Evolutionary conservation across 495 filamentous ascomycete species (phyloP), one percentile per base, ranked within the genome.

Genomic region (Penicillium egyptiacum): DNA sequence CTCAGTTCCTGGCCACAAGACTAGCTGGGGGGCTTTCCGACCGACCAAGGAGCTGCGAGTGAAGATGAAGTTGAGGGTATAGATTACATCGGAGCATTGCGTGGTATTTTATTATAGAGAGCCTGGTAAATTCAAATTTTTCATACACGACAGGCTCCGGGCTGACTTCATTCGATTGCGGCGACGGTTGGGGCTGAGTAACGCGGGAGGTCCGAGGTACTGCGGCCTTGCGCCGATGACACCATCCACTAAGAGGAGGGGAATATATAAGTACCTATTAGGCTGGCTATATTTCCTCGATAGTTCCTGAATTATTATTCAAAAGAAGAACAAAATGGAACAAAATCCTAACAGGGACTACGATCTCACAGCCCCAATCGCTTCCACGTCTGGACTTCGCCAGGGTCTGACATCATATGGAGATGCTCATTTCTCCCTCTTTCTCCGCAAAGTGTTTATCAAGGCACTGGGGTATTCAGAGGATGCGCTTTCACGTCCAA

Each of bases 361-460:
- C 56, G 75, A 85, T 63, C 76, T 86, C 10, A 62, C 66, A 9
- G 72, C 57, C 0, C 76, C 81, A 10, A 73, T 86, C 40, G 64
- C 72, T 40, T 66, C 81, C 25, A 72, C 66, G 5, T 68, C 71
- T 12, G 86, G 84, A 5, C 72, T 88, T 25, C 77, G 83, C 17
- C 82, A 82, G 55, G 82, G 81, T 20, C 74, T 88, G 8, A 79
- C 84, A 0, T 81, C 83, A n/a, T 88, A 88, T 65, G 86, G 86
- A 25, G 85, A 88, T 57, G 75, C 83, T 1, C 85, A 87, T 65
- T 88, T 88, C 71, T 86, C 83, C 4, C 78, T 88, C 1, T 88
- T 88, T 57, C 78, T 88, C 20, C 78, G 86, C 17, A 88, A 88
- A 63, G 84, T 83, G 25, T 88, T 88, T 64, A 87, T 88, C 70